Conservation (phyloP, 2,329 filamentous ascomycete species). For the Penicillium sp. region DNA sequence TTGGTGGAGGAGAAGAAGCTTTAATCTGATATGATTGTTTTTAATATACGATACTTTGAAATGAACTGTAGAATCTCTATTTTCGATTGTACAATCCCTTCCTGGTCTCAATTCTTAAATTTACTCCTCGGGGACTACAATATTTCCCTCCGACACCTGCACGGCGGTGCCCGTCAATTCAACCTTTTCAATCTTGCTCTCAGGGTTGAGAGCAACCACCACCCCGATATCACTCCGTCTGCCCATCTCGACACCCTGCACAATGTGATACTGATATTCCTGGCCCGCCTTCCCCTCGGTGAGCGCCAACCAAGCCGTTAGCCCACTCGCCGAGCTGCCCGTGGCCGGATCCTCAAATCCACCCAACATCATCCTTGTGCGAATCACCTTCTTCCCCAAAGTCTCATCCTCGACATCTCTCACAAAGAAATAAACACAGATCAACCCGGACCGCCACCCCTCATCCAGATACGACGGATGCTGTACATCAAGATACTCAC, state of each 20-base stretch:
- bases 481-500: slow-evolving; percentile 22
- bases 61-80: too few relatives aligned
- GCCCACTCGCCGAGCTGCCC: slow-evolving; percentile 60
- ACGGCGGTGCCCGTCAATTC: slow-evolving; percentile 36
- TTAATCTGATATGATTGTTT: not conserved
- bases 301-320: slow-evolving; percentile 56
- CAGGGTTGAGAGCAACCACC: slow-evolving; percentile 22
- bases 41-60: too few relatives aligned
- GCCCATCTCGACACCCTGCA: slow-evolving; percentile 69
- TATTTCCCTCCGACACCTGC: slow-evolving; percentile 34
- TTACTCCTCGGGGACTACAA: slow-evolving; percentile 23
- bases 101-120: too few relatives aligned
- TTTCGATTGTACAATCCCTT: not conserved
- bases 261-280: slow-evolving; percentile 50
- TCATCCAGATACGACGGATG: slow-evolving; percentile 29
- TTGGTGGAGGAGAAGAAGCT: slow-evolving; percentile 18
- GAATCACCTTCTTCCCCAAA: slow-evolving; percentile 42
- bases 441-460: slow-evolving; percentile 31
- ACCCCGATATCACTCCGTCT: slow-evolving; percentile 44
- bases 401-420: slow-evolving; percentile 57
- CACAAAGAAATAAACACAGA: slow-evolving; percentile 34
- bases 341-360: slow-evolving; percentile 34
- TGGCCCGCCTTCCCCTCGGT: slow-evolving; percentile 32
- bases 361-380: slow-evolving; percentile 31
- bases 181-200: slow-evolving; percentile 32